Base-by-base conservation (phyloP, 2,329 filamentous ascomycete species). In the Exophiala mesophila region DNA sequence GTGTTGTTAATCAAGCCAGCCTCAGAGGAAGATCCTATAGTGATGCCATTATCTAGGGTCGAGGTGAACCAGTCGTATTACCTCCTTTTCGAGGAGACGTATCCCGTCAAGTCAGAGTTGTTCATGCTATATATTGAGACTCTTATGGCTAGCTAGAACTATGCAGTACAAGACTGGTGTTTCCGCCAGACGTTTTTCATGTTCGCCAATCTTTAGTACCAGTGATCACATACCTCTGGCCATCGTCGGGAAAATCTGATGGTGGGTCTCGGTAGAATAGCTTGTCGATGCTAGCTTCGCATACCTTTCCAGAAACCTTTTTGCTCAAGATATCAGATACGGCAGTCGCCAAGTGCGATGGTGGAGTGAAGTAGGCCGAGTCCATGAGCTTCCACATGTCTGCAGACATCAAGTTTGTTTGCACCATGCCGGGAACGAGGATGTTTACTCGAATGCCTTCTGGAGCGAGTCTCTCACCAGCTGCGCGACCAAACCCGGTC, bases 401-500 rank as follows among this genome's bases (percentile, higher is more conserved):
- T 12, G 6, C 12, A 6, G 23, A 12, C 23, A 26, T 26, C 12
- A 26, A 7, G 7, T 6, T 7, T 7, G 23, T 26, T 26, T 6
- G 23, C 23, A 26, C 23, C 23, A 26, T 7, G 6, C 23, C 23
- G 7, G 23, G 23, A 6, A 26, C 23, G 12, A 26, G 23, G 23
- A 12, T 12, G 12, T 26, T 26, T 6, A 26, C 23, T 26, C 23
- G 23, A 12, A 26, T 7, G 23, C 23, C 23, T 26, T 26, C 23
- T 7, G 23, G 12, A 7, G 6, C 23, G 23, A 7, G 23, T 12
- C 23, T 26, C 12, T 7, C 7, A 26, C 23, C 23, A 6, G 12
- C 12, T 6, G 7, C 12, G 12, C 23, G 23, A 6, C 7, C 23
- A 23, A 84, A 63, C 0, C 81, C 82, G 8, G 82, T 67, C 0